Evolutionary conservation across 2,329 filamentous ascomycete species (phyloP).

Genomic region (Hypoxylon sp.): DNA sequence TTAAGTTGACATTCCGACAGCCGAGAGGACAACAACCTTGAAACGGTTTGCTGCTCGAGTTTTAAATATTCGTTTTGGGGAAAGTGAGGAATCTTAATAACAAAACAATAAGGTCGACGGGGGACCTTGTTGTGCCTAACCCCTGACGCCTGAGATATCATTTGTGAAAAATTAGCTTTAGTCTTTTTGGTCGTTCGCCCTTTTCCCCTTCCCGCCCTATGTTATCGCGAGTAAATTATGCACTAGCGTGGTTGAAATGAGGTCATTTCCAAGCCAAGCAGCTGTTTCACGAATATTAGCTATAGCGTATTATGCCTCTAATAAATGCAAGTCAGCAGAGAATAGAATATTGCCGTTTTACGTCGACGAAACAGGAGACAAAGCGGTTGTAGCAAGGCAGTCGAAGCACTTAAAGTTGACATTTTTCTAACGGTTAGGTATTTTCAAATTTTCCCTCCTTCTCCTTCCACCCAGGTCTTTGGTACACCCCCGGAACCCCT

Average conservation of each 20-base stretch:
- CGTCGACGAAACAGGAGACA: constrained; percentile 4
- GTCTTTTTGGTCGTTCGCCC: neutral
- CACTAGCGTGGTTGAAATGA: constrained; percentile 24
- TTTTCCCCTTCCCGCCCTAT: neutral
- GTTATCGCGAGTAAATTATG: constrained; percentile 13
- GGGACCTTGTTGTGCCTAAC: constrained; percentile 33
- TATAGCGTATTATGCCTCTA: constrained; percentile 29
- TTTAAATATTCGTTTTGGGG: constrained; percentile 32
- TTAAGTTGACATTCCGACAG: constrained; percentile 44
- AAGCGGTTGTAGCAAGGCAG: constrained; percentile 13
- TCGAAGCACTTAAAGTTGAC: constrained; percentile 27
- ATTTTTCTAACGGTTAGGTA: constrained; percentile 7
- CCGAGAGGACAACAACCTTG: constrained; percentile 43
- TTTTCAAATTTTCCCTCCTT: constrained; percentile 21
- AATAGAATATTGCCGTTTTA: constrained; percentile 9
- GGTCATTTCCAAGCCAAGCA: constrained; percentile 33
- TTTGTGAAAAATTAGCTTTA: constrained; percentile 9
- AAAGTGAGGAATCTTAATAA: constrained; percentile 37
- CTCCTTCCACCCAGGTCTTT: constrained; percentile 44
- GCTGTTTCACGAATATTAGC: constrained; percentile 24
- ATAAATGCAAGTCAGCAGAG: constrained; percentile 1
- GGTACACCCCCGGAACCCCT: constrained; percentile 39
- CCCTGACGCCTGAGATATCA: constrained; percentile 28
- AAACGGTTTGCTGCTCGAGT: constrained; percentile 23
- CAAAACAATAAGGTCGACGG: constrained; percentile 37